Base-by-base conservation (phyloP, 495 filamentous ascomycete species). In the Penicillium tannophilum region DNA sequence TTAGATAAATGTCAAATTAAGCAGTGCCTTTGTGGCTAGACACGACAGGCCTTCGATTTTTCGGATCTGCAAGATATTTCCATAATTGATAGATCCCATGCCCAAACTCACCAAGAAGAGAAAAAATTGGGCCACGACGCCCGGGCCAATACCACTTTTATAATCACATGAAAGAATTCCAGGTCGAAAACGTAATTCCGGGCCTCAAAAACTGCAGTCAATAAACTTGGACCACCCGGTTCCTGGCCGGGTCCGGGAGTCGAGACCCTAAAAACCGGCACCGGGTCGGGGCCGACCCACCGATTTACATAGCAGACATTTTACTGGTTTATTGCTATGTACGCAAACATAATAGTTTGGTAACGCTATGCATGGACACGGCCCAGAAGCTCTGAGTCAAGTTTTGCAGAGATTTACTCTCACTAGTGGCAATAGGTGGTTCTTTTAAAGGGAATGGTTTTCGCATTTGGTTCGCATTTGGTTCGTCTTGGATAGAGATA, bases 201-300 rank as follows among this genome's bases (percentile, higher is more conserved):
- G 20, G 20, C 20, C 20, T 23, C 2, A 23, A 23, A 20, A 19
- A 19, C 50, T 19, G 41, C 50, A 60, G 47, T 60, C 62, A 61
- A 63, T 11, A 54, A 23, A 23, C 20, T 23, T 23, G 20, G 20
- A 23, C 28, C 28, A 28, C 23, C 61, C 73, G 70, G 71, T 12
- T 54, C 66, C 63, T 63, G 56, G 16, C 63, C 72, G 72, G 60
- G 20, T 44, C 72, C 72, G 63, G 23, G 23, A 19, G 28, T 42
- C 41, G 46, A 45, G 31, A 54, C 59, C 61, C 63, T 66, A 64
- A 58, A 10, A 14, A 16, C 61, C 72, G 72, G 72, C 10, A 31
- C 72, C 72, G 72, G 39, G 12, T 48, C 71, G 71, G 67, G 24
- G 7, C 71, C 69, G 71, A 56, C 35, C 28, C 58, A 44, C 55